These are phyloP conservation scores for Athelia psychrophila DNA, from an alignment of 1,284 basidiomycete species.

Conservation along the genomic window DNA sequence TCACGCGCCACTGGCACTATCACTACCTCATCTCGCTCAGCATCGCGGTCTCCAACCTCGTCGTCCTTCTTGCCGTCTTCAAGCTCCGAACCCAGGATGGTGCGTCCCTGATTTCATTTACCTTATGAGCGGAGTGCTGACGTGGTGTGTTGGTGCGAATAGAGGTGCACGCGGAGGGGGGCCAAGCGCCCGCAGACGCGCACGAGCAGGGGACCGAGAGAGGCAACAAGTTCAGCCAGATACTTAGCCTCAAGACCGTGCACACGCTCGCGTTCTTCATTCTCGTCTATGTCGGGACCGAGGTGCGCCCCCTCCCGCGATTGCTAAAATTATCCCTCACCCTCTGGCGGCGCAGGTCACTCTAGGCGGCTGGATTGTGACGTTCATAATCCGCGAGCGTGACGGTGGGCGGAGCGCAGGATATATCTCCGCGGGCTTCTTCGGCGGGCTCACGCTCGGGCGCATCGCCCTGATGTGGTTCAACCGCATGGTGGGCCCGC, in stretches of 20 bases:
- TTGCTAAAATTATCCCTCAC: constrained; percentile 4
- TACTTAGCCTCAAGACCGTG: constrained; percentile 32
- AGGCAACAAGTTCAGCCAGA: constrained; percentile 34
- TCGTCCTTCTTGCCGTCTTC: constrained; percentile 40
- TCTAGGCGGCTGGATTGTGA: constrained; percentile 69
- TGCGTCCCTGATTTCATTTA: constrained; percentile 4
- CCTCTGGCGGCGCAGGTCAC: constrained; percentile 12
- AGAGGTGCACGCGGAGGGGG: constrained; percentile 21
- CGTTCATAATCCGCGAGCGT: constrained; percentile 48
- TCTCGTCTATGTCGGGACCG: constrained; percentile 44
- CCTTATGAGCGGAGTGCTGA: too few relatives aligned
- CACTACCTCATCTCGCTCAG: constrained; percentile 49
- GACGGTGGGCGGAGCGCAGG: constrained; percentile 45
- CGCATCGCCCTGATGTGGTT: constrained; percentile 55
- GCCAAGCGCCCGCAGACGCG: constrained; percentile 21
- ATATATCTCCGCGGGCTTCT: constrained; percentile 54
- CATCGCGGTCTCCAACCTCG: constrained; percentile 36
- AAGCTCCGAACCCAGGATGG: constrained; percentile 44
- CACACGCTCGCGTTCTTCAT: constrained; percentile 44
- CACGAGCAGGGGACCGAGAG: constrained; percentile 11
- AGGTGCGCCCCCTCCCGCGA: constrained; percentile 46
- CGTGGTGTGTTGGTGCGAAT: not conserved
- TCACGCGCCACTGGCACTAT: constrained; percentile 35
- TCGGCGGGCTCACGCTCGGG: constrained; percentile 55
- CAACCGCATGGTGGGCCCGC: constrained; percentile 58